A percentile compares a stretch with the other conserved stretches of the same genome.
Evolutionary conservation across 805 yeast species (phyloP).

Genomic region (Isabelozyma gotoi): DNA sequence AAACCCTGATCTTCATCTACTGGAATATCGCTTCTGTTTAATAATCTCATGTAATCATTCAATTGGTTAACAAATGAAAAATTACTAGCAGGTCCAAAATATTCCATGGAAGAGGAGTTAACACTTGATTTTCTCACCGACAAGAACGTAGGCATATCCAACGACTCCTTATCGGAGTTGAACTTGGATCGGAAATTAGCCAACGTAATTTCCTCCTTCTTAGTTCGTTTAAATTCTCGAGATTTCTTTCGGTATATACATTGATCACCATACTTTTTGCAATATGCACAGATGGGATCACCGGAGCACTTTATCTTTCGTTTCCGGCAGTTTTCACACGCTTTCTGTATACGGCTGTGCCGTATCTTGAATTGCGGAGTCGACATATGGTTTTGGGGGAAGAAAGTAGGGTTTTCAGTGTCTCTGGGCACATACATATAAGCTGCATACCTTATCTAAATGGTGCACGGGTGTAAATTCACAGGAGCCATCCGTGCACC

Average conservation of each 20-base stretch:
- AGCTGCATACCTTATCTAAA: too few relatives aligned
- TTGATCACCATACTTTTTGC: constrained; percentile 12
- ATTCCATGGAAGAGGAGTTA: constrained; percentile 8
- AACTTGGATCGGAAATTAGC: not conserved
- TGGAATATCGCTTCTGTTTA: constrained; percentile 2
- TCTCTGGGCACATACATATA: too few relatives aligned
- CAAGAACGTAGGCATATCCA: constrained; percentile 7
- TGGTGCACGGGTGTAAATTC: too few relatives aligned
- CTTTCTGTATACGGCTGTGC: constrained; percentile 3
- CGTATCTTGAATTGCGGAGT: not conserved
- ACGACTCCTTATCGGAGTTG: not conserved
- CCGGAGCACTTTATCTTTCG: constrained; percentile 12
- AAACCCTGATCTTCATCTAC: constrained; percentile 12
- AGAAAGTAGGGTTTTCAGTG: too few relatives aligned
- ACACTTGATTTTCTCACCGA: constrained; percentile 4
- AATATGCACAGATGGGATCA: constrained; percentile 8
- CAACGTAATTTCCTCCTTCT: not conserved
- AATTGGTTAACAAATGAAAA: constrained; percentile 19
- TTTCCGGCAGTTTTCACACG: constrained; percentile 14
- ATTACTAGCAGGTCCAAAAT: constrained; percentile 21
- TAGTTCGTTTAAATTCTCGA: constrained; percentile 1
- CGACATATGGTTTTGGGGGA: not conserved
- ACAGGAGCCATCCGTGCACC: not conserved
- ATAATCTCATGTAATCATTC: constrained; percentile 12
- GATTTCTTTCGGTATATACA: constrained; percentile 9